Evolutionary conservation across 768 basidiomycete genomes (phyloP), one percentile per base, ranked within the genome.

Genomic region (Mycena galericulata): DNA sequence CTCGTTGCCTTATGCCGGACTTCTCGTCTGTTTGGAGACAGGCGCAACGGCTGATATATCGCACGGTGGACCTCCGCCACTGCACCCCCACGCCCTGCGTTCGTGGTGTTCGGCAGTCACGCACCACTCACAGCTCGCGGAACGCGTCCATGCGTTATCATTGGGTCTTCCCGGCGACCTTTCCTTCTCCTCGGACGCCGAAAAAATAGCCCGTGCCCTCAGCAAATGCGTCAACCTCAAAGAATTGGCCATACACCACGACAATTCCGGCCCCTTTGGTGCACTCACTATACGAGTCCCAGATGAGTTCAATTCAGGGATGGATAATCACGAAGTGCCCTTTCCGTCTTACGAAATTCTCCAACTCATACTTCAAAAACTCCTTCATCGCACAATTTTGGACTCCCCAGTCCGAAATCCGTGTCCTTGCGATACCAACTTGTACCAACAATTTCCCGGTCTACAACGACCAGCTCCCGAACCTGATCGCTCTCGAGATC

Each of bases 311-410:
- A 26, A 70, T 61, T 15, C 64, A 67, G 26, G 65, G 65, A 27
- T 70, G 59, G 64, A 46, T 70, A 9, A 47, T 70, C 64, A 61
- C 29, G 2, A 55, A 65, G 34, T 54, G 40, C n/a, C 29, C 63
- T 10, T 70, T 70, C 59, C 64, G 60, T n/a, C 64, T 70, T 2
- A 62, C 63, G 3, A 61, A 70, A 49, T 70, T 70, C 59, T 30
- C 59, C 58, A 70, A 70, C 46, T 38, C 34, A 7, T 62, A 47
- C 36, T 65, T 70, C 60, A 53, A 36, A 41, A 34, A 32, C 41
- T 55, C 57, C n/a, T 62, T 66, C 64, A 22, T 70, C 1, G 20
- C 53, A 7, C 43, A 55, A 32, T 70, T 70, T 24, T 70, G 63
- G 64, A 66, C 51, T 26, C 40, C 47, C 17, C 69, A 70, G 60